Percentiles rank a stretch among this genome's conserved stretches.
Evolutionary conservation across 2,329 filamentous ascomycete genomes (phyloP).

Genomic region (Aspergillus sp.): DNA sequence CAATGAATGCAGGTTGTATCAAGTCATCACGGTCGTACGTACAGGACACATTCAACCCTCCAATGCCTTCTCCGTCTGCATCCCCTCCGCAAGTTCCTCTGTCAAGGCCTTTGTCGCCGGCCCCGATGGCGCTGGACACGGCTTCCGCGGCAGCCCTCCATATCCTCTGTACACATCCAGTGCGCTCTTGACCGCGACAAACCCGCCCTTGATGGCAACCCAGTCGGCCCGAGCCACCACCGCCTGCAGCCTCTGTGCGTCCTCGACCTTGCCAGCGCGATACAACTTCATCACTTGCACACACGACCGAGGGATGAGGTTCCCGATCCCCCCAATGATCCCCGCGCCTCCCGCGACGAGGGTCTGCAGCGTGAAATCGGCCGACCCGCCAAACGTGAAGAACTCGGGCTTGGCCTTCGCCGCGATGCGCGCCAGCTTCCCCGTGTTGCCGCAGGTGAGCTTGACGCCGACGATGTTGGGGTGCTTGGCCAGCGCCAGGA

Average conservation of each 20-base stretch:
- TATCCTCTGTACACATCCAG: conserved; percentile 76
- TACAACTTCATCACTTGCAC: conserved; percentile 71
- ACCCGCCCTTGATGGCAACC: conserved; percentile 71
- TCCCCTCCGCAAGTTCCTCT: conserved; percentile 28
- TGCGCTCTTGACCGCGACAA: conserved; percentile 76
- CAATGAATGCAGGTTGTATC: not conserved
- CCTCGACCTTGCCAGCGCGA: conserved; percentile 60
- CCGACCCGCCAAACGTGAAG: conserved; percentile 81
- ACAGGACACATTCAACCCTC: conserved; percentile 8
- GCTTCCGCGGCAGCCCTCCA: conserved; percentile 64
- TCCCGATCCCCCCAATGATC: conserved; percentile 78
- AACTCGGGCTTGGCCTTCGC: conserved; percentile 46
- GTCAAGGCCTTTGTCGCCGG: conserved; percentile 24
- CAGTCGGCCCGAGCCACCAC: conserved; percentile 71
- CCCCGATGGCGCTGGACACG: conserved; percentile 43
- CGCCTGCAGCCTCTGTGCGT: conserved; percentile 67
- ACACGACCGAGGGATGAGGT: conserved; percentile 75
- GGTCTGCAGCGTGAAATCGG: conserved; percentile 78
- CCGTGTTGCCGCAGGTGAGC: conserved; percentile 64
- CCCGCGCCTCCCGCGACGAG: conserved; percentile 68
- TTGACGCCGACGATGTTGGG: conserved; percentile 62
- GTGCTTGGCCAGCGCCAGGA: conserved; percentile 49
- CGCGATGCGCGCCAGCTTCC: conserved; percentile 57
- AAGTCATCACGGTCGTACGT: not conserved
- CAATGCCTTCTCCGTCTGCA: conserved; percentile 28